Base-by-base conservation (phyloP, 2,329 filamentous ascomycete species). In the Alternaria triticina region DNA sequence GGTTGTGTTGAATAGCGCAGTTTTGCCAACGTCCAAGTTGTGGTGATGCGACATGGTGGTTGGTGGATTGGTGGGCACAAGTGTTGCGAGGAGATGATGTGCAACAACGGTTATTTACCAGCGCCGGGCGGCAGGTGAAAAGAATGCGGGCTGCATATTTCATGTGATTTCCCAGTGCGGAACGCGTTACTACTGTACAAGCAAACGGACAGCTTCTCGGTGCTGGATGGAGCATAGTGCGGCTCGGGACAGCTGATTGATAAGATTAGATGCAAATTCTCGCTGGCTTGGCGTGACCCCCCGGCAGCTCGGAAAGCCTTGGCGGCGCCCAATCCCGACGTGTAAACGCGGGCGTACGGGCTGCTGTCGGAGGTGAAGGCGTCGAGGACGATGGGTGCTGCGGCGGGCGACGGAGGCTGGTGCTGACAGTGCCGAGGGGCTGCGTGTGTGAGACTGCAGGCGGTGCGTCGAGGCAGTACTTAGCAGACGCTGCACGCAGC, bases 201-300 rank as follows among this genome's bases (percentile, higher is more conserved):
- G 20, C 25, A 7, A 44, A 22, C 25, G 22, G 22, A 45, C 36
- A 55, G 49, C 28, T n/a, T 51, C 49, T 33, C 6, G 11, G 49
- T 30, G 12, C 28, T 51, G 20, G n/a, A 22, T 51, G 49, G 27
- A 30, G 8, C 8, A 36, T 51, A 44, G 52, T 33, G 52, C 15
- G 17, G 30, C 52, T 27, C 36, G 36, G 1, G 3, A 28, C 13
- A 22, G 33, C 30, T 27, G 52, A 55, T 55, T 55, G 52, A 55
- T 55, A 55, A 55, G 52, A 55, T 55, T 55, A 55, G 52, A 55
- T 55, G 52, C 30, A 55, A 55, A 55, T 55, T 55, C 33, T 44
- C 28, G 28, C 28, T 33, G 49, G 12, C 49, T 51, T 51, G 49
- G 49, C 49, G 49, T 36, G 25, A 27, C 10, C 25, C 12, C 11